Base-by-base conservation (phyloP, 2,329 filamentous ascomycete genomes). In the Nannizziopsis barbatae region DNA sequence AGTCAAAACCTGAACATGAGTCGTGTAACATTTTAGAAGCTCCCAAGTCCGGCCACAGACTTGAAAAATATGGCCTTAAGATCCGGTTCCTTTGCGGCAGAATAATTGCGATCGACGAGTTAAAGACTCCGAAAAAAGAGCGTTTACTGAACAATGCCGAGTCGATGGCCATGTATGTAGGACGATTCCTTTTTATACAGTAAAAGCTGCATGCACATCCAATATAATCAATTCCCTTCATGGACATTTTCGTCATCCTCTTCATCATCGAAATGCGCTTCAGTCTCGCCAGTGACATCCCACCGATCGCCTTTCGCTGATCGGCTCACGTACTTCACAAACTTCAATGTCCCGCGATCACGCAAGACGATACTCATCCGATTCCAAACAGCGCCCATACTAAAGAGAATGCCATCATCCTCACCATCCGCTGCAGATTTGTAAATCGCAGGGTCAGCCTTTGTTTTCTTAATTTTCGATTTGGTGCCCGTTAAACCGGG, bases 321-420 rank as follows among this genome's bases (percentile, higher is more conserved):
- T 51, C 75, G 75, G 66, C 84, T 93, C 17, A 98, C 84, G 65
- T 96, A 98, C 72, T 96, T 98, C 60, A 96, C 88, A 63, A 98
- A 98, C 64, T 86, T 83, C 61, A 98, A 73, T 11, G 84, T 83
- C 11, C 86, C 89, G 56, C 79, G 80, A 63, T 98, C 92, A 50
- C 92, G 77, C 56, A 96, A 71, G 30, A 96, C 92, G 55, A 98
- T 79, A 55, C 83, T 88, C 71, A 98, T 75, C 55, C 84, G 86
- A 66, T 96, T 96, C 92, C 92, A 98, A 6, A 72, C 71, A 1
- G 82, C 80, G 0, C 80, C 74, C 58, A 80, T 81, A 41, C 76
- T 80, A 62, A 86, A 84, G 31, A 86, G 65, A 45, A 85, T 78
- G 0, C 80, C 80, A 56, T 84, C 82, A 50, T 95, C 89, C 47